Conservation (phyloP, 371 early-diverging fungal genomes). For the Mucor velutinosus region DNA sequence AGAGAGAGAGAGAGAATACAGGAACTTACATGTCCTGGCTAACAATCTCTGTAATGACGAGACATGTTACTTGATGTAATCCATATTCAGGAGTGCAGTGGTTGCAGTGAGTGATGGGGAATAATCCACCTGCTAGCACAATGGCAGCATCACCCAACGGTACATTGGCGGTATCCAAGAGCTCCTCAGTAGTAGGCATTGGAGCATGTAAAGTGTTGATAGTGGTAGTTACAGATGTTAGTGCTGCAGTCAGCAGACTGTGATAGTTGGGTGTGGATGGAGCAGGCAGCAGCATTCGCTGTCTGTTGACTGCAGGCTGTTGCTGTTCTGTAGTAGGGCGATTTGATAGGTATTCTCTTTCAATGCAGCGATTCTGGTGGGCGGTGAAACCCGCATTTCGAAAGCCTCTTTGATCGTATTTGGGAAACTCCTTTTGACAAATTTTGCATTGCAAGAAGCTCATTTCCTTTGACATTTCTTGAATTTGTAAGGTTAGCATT, state of each 20-base stretch:
- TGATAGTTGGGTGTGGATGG: not conserved
- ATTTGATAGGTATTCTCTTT: not conserved
- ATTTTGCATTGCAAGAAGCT: slow-evolving; percentile 23
- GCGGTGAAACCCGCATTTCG: slow-evolving; percentile 45
- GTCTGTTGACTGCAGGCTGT: not conserved
- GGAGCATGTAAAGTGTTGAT: not conserved
- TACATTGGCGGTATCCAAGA: not conserved
- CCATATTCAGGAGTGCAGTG: slow-evolving; percentile 30
- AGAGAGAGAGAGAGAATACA: not conserved
- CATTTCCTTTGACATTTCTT: not conserved
- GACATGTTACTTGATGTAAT: slow-evolving; percentile 22
- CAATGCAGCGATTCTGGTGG: slow-evolving; percentile 42
- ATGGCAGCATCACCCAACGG: not conserved
- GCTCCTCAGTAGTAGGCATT: not conserved
- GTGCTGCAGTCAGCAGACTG: not conserved
- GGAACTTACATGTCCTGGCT: not conserved
- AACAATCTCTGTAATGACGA: not conserved
- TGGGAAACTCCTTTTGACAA: slow-evolving; percentile 36
- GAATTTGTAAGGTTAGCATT: not conserved
- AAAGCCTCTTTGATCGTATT: slow-evolving; percentile 45
- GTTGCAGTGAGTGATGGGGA: slow-evolving; percentile 24
- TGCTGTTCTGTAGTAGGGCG: not conserved
- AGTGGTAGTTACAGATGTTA: not conserved
- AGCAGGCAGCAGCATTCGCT: slow-evolving; percentile 10
- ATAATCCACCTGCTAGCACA: not conserved